A percentile compares a stretch with the other conserved stretches of the same genome.
Evolutionary conservation across 1,139 yeast genomes (phyloP).

Genomic region (Suhomyces anneliseae): DNA sequence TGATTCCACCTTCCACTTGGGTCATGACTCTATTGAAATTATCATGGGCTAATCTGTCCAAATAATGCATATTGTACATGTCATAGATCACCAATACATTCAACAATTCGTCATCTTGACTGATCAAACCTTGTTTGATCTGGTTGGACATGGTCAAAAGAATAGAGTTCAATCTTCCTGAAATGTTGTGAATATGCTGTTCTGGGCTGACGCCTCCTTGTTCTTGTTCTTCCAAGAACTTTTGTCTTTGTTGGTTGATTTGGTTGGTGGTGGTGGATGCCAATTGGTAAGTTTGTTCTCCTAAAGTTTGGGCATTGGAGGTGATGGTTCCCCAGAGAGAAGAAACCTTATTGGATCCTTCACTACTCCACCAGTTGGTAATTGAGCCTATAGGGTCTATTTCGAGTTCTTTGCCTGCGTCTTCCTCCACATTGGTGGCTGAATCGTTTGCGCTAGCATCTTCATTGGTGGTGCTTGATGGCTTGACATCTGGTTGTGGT

Average conservation of each 20-base stretch:
- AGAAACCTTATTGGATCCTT: constrained; percentile 75
- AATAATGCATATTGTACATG: constrained; percentile 64
- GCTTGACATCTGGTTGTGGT: neutral
- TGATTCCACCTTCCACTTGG: constrained; percentile 89
- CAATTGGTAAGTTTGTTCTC: constrained; percentile 45
- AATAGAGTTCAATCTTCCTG: constrained; percentile 37
- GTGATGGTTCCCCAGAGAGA: constrained; percentile 64
- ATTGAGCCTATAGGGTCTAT: constrained; percentile 70
- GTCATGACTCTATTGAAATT: constrained; percentile 82
- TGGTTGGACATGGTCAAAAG: constrained; percentile 42
- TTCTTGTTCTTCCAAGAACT: constrained; percentile 28
- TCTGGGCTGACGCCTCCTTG: constrained; percentile 24
- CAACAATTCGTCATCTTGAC: constrained; percentile 59
- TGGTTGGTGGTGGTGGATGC: constrained; percentile 47
- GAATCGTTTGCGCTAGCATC: neutral
- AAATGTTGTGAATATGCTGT: constrained; percentile 28
- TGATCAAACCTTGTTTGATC: constrained; percentile 61
- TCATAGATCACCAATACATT: constrained; percentile 68
- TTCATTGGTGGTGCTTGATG: too few species aligned
- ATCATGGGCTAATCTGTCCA: constrained; percentile 62
- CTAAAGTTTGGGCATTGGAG: constrained; percentile 41
- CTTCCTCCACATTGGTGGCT: neutral
- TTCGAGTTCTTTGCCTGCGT: constrained; percentile 24
- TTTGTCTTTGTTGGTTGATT: constrained; percentile 43
- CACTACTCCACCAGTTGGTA: constrained; percentile 78